phyloP scores from a whole-genome alignment of 768 basidiomycete genomes.

The Leccinum imitatum region DNA sequence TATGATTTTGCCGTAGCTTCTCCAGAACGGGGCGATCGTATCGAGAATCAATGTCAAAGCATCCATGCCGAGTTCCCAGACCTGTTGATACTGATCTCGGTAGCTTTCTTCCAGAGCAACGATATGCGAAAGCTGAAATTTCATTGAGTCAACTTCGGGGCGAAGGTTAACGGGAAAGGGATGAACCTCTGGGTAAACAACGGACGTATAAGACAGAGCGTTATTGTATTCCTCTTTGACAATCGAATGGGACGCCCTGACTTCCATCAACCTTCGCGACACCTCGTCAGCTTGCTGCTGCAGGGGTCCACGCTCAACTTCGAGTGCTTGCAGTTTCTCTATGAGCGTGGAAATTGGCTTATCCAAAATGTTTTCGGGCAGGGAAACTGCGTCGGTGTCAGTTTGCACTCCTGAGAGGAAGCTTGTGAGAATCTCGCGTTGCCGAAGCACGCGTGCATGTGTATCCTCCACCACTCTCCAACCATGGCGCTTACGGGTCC shows the following conservation, averaged over 20 bases:
- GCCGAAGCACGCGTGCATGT: slow-evolving; percentile 56
- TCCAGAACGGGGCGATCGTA: slow-evolving; percentile 77
- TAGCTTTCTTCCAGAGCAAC: slow-evolving; percentile 76
- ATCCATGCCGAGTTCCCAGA: slow-evolving; percentile 82
- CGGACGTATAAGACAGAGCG: slow-evolving; percentile 66
- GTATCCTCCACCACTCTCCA: slow-evolving; percentile 81
- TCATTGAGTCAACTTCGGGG: slow-evolving; percentile 56
- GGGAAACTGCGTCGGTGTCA: slow-evolving; percentile 4
- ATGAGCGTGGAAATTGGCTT: slow-evolving; percentile 53
- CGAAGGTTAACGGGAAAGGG: slow-evolving; percentile 40
- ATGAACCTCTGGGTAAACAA: slow-evolving; percentile 73
- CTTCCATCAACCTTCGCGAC: slow-evolving; percentile 45
- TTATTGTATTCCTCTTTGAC: slow-evolving; percentile 68
- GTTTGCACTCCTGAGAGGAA: slow-evolving; percentile 38
- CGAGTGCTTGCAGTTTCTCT: slow-evolving; percentile 49
- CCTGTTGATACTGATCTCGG: slow-evolving; percentile 73
- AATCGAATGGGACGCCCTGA: slow-evolving; percentile 51
- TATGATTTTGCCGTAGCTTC: slow-evolving; percentile 79
- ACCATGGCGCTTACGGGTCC: slow-evolving; percentile 57
- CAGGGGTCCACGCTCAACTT: slow-evolving; percentile 46
- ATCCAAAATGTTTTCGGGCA: slow-evolving; percentile 46
- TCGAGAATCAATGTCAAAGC: slow-evolving; percentile 73
- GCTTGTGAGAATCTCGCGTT: slow-evolving; percentile 52
- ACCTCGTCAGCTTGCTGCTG: slow-evolving; percentile 49
- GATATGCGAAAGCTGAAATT: slow-evolving; percentile 61